phyloP scores from a whole-genome alignment of 306 rosid species.

The Prunus salicina region DNA sequence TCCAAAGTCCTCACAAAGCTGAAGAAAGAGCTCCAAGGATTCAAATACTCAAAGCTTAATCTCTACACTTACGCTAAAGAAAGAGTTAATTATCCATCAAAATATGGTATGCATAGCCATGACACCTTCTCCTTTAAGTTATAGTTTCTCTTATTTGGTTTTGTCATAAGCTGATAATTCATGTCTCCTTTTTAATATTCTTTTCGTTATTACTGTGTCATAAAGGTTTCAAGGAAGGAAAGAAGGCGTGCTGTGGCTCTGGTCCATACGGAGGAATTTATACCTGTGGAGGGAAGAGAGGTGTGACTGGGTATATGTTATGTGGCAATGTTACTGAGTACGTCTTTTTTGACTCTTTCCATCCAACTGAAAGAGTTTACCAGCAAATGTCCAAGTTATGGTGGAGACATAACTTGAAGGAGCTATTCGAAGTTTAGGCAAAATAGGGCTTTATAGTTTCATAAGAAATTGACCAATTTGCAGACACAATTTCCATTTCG shows the following conservation, averaged over 20 bases:
- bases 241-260: constrained; percentile 36
- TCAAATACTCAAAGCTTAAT: constrained; percentile 38
- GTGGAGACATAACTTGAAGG: constrained; percentile 41
- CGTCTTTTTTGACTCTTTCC: constrained; percentile 47
- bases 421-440: constrained; percentile 25
- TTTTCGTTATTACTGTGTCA: background rate
- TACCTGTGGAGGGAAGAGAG: constrained; percentile 45
- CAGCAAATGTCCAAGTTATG: constrained; percentile 29
- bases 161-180: background rate
- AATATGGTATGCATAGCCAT: constrained; percentile 33
- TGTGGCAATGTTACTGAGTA: constrained; percentile 37
- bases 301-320: constrained; percentile 29
- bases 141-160: background rate
- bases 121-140: background rate
- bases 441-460: too few species aligned
- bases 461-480: too few species aligned
- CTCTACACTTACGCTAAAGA: constrained; percentile 5
- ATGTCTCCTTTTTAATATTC: too few species aligned
- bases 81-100: constrained; percentile 34
- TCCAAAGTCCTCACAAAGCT: constrained; percentile 21
- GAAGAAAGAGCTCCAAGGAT: constrained; percentile 28
- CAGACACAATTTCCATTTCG: too few species aligned
- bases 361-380: constrained; percentile 37
- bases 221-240: constrained; percentile 37
- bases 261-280: constrained; percentile 26